phyloP scores from a whole-genome alignment of 2,329 filamentous ascomycete species.

The Thermochaetoides dissita region DNA sequence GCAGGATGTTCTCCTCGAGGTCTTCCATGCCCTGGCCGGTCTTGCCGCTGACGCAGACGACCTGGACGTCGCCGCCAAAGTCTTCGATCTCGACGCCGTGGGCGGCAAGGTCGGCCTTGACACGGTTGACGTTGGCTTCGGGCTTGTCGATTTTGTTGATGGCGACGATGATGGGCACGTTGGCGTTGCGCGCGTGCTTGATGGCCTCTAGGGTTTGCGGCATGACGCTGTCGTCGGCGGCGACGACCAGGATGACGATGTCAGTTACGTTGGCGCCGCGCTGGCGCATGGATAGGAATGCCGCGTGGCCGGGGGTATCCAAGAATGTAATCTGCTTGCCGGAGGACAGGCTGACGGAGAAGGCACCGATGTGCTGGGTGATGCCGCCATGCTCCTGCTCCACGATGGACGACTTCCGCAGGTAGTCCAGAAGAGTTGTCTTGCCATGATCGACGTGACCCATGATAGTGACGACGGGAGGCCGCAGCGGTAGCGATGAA shows the following conservation, averaged over 20 bases:
- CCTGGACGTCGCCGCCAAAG: constrained; percentile 85
- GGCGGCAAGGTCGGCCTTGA: constrained; percentile 74
- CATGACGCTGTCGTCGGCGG: constrained; percentile 93
- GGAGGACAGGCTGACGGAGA: constrained; percentile 74
- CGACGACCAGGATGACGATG: constrained; percentile 89
- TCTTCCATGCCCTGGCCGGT: constrained; percentile 85
- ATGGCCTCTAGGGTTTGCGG: constrained; percentile 93
- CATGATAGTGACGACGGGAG: constrained; percentile 97
- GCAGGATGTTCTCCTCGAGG: constrained; percentile 78
- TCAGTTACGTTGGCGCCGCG: constrained; percentile 92
- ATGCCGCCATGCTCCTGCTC: constrained; percentile 91
- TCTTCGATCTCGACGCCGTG: constrained; percentile 88
- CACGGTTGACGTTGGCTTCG: constrained; percentile 62
- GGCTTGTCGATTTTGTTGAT: constrained; percentile 96
- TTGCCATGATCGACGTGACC: constrained; percentile 98
- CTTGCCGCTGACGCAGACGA: constrained; percentile 81
- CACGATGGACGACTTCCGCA: constrained; percentile 84
- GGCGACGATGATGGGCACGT: constrained; percentile 91
- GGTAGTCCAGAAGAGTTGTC: constrained; percentile 85
- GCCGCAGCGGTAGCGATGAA: constrained; percentile 55
- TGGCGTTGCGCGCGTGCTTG: constrained; percentile 76
- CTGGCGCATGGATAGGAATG: constrained; percentile 90
- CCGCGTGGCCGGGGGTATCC: constrained; percentile 90
- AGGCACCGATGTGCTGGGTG: constrained; percentile 96
- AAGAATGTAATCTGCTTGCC: constrained; percentile 91